Evolutionary conservation across 1,139 yeast genomes (phyloP).

Genomic region (Maudiozyma humilis): DNA sequence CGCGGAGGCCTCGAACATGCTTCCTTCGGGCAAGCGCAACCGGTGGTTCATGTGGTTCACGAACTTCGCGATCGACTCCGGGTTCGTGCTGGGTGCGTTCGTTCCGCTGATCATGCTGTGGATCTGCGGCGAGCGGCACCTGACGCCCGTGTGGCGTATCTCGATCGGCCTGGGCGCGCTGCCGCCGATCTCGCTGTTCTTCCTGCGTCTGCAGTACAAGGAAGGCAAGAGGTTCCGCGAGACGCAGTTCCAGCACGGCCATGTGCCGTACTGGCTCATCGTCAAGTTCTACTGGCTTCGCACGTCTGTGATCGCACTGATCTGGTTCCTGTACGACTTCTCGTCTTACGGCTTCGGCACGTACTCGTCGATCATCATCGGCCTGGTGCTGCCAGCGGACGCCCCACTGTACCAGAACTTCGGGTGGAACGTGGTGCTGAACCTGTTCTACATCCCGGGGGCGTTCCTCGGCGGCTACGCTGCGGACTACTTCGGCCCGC

Average conservation of each 20-base stretch:
- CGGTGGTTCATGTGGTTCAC: slow-evolving; percentile 87
- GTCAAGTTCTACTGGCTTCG: slow-evolving; percentile 83
- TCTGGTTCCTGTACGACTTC: slow-evolving; percentile 91
- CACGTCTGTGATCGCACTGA: slow-evolving; percentile 55
- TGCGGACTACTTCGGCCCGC: slow-evolving; percentile 82
- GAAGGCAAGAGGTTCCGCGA: slow-evolving; percentile 67
- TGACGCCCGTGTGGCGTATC: slow-evolving; percentile 83
- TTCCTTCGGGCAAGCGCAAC: slow-evolving; percentile 77
- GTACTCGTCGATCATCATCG: slow-evolving; percentile 61
- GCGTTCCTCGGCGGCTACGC: slow-evolving; percentile 72
- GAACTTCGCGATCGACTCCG: slow-evolving; percentile 77
- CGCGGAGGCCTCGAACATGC: slow-evolving; percentile 76
- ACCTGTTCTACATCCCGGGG: slow-evolving; percentile 85
- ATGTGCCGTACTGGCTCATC: slow-evolving; percentile 59
- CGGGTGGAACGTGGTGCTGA: slow-evolving; percentile 90
- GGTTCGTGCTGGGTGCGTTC: slow-evolving; percentile 76
- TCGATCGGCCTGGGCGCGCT: slow-evolving; percentile 88
- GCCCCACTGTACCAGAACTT: slow-evolving; percentile 53
- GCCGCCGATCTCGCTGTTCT: slow-evolving; percentile 71
- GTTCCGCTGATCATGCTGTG: slow-evolving; percentile 80
- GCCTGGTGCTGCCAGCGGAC: slow-evolving; percentile 53
- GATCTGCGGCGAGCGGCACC: slow-evolving; percentile 65
- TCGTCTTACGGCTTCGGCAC: slow-evolving; percentile 81
- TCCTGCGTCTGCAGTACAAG: slow-evolving; percentile 64
- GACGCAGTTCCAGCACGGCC: slow-evolving; percentile 55